Percentiles rank a stretch among this genome's conserved stretches.
Conservation (phyloP, 2,329 filamentous ascomycete genomes). For the Penicillium sp. region DNA sequence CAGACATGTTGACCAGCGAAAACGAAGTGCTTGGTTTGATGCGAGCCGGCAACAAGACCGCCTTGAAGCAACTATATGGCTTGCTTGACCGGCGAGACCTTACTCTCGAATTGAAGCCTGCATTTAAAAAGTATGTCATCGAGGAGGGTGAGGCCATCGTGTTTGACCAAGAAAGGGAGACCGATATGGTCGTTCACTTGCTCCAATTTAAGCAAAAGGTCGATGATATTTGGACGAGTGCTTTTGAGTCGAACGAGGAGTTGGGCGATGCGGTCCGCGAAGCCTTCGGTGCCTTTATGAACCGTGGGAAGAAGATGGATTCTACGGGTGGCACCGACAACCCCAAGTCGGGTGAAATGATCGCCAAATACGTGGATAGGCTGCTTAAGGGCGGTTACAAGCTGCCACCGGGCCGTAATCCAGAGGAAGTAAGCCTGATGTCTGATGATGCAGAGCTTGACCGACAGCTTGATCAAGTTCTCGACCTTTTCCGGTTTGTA, state of each 20-base stretch:
- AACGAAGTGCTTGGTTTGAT: conserved; percentile 65
- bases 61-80: conserved; percentile 67
- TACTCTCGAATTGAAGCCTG: conserved; percentile 58
- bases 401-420: conserved; percentile 30
- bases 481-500: conserved; percentile 93
- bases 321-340: conserved; percentile 71
- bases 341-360: conserved; percentile 95
- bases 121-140: conserved; percentile 73
- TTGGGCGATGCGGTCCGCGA: conserved; percentile 73
- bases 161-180: conserved; percentile 65
- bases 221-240: conserved; percentile 65
- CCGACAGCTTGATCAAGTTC: conserved; percentile 78
- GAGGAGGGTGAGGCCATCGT: conserved; percentile 68
- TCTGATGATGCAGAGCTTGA: conserved; percentile 91
- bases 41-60: conserved; percentile 57
- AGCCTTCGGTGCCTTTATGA: conserved; percentile 83
- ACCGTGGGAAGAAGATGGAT: conserved; percentile 65
- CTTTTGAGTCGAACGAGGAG: conserved; percentile 68
- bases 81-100: conserved; percentile 65
- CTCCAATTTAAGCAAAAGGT: conserved; percentile 71
- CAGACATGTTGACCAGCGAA: conserved; percentile 56
- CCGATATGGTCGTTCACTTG: conserved; percentile 77
- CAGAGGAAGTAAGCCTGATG: conserved; percentile 49
- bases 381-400: conserved; percentile 81
- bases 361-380: conserved; percentile 90